These are phyloP conservation scores for Xylariaceae sp. DNA, from an alignment of 2,329 filamentous ascomycete species.

Conservation along the genomic window DNA sequence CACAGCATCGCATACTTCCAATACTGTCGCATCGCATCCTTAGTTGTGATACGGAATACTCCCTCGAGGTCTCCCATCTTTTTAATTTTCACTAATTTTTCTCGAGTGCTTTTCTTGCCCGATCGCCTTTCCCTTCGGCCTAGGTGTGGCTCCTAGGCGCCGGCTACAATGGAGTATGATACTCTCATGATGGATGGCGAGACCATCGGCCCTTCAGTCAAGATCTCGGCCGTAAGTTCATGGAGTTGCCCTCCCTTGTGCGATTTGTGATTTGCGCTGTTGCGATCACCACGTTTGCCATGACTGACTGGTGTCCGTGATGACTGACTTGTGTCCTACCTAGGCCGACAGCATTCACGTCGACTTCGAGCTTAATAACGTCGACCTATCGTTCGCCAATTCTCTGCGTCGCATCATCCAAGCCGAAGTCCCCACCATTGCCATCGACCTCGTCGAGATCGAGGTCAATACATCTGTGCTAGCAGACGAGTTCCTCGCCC, in stretches of 20 bases:
- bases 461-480: constrained; percentile 92
- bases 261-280: not conserved
- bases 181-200: constrained; percentile 56
- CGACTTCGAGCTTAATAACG: constrained; percentile 85
- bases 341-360: constrained; percentile 77
- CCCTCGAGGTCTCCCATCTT: not conserved
- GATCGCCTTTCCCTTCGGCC: not conserved
- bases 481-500: constrained; percentile 91
- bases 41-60: not conserved
- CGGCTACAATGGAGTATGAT: constrained; percentile 51
- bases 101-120: too few species aligned
- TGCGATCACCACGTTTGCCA: not conserved
- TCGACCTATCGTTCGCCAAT: constrained; percentile 89
- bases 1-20: not conserved
- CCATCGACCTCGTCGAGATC: constrained; percentile 91
- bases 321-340: constrained; percentile 9
- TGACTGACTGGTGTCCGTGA: constrained; percentile 22
- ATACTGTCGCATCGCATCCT: not conserved
- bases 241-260: not conserved
- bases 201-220: constrained; percentile 51
- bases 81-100: too few species aligned
- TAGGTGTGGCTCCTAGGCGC: not conserved
- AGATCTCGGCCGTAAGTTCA: constrained; percentile 51
- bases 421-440: constrained; percentile 88
- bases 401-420: constrained; percentile 85